Evolutionary conservation across 768 basidiomycete species (phyloP).

Genomic region (Boletus bicolor): DNA sequence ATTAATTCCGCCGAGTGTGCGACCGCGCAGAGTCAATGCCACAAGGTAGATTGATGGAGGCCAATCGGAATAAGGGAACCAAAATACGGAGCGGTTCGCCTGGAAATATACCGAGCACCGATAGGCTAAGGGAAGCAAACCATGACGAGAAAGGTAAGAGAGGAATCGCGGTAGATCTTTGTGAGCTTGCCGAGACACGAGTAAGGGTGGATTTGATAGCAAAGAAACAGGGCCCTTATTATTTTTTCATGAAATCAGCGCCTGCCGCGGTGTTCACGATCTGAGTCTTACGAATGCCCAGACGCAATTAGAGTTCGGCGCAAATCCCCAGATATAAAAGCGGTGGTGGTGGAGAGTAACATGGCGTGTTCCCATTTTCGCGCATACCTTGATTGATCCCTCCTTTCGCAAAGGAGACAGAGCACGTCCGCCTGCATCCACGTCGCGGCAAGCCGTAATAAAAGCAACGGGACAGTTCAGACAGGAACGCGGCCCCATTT

Average conservation of each 20-base stretch:
- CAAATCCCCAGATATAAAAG: conserved; percentile 31
- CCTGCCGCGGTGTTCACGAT: conserved; percentile 30
- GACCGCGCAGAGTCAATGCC: conserved; percentile 29
- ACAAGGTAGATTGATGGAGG: conserved; percentile 36
- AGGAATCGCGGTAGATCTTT: conserved; percentile 21
- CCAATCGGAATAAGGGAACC: conserved; percentile 48
- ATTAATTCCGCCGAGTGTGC: conserved; percentile 34
- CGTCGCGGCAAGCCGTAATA: conserved; percentile 10
- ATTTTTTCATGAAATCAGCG: conserved; percentile 26
- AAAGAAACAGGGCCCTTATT: conserved; percentile 28
- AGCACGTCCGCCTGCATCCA: conserved; percentile 2
- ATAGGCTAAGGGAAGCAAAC: conserved; percentile 36
- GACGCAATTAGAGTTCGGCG: conserved; percentile 31
- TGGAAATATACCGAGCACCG: conserved; percentile 40
- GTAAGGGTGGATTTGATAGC: conserved; percentile 27
- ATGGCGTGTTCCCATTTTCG: conserved; percentile 16
- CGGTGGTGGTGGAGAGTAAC: conserved; percentile 7
- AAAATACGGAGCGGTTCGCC: conserved; percentile 45
- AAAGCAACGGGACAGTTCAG: conserved; percentile 8
- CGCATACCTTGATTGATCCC: conserved; percentile 8
- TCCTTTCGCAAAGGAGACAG: background rate
- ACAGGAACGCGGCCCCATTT: conserved; percentile 1
- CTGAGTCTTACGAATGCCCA: conserved; percentile 16
- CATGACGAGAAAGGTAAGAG: conserved; percentile 32
- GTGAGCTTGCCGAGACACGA: conserved; percentile 27